Evolutionary conservation across 192 early-diverging fungal species (phyloP), one percentile per base, ranked within the genome.

Genomic region (Coemansia reversa): DNA sequence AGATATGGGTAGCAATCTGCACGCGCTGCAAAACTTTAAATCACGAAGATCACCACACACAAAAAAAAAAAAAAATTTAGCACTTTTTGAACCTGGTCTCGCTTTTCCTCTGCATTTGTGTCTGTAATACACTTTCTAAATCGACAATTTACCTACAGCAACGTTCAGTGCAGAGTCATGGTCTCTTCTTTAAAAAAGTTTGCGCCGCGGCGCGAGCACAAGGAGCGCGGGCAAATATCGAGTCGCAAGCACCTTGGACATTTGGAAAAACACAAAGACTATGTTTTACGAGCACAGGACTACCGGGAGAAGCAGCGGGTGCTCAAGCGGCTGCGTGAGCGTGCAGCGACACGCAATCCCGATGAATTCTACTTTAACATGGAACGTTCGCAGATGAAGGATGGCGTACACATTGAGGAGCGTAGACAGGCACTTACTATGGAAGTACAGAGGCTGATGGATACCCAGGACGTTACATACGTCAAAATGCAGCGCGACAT

Each of bases 331-430:
- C 83, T 99, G 72, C 84, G 87, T 28, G 86, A 92, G 69, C 96
- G 95, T 68, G 97, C 97, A 3, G 75, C 87, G 14, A 82, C 87
- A 58, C 81, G 89, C 66, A 99, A 99, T 80, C 93, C 92, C 3
- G 97, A 99, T 74, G 97, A 99, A 83, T 99, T 99, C 75, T 97
- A 98, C 84, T 96, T 94, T 69, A 92, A 89, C 74, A 99, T 99
- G 97, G 87, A 95, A 72, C 90, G 90, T 65, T 67, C 87, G 20
- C 86, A 90, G 65, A 91, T 93, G 58, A 91, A 93, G 74, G 84
- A 89, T 23, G 95, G 95, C 18, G 89, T 90, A 1, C 95, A 97
- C 65, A 64, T 92, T 12, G 67, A 81, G 47, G 85, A 92, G 58
- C 86, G 91, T 28, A 86, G 89, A 51, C 74, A 91, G n/a, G 81